Base-by-base conservation (phyloP, 1,139 yeast genomes). In the Saccharomycopsis hybrid region DNA sequence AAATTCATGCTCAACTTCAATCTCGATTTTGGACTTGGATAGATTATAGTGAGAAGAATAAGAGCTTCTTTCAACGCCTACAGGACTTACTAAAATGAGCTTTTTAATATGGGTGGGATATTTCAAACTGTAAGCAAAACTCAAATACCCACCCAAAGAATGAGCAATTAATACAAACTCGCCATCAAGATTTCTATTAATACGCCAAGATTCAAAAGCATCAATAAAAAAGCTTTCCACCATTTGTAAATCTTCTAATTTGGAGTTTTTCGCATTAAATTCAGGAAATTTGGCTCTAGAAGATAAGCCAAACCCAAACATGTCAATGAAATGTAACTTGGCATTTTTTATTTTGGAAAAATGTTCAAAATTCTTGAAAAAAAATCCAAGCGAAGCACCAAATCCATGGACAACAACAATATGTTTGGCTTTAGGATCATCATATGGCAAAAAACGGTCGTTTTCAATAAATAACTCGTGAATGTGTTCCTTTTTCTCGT, bases 61-160 rank as follows among this genome's bases (percentile, higher is more conserved):
- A n/a, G n/a, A n/a, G n/a, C n/a, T n/a, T n/a, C 88, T 71, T 58
- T 87, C 95, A 29, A 92, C 86, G 0, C 97, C 97, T 0, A 90
- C 95, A 0, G 98, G 98, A 1, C 96, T 85, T 2, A 88, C 80
- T 37, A 92, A 70, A 35, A 88, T 74, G 54, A 92, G 69, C 55
- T 79, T 78, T 29, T 77, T 69, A n/a, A 92, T 74, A 2, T 74
- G 70, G 1, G 74, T 70, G 0, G 96, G 94, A 62, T 87, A 83
- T 58, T 81, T 82, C 59, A 82, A 59, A 5, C 92, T 82, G 64
- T 92, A 92, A 8, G 86, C 80, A 55, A 85, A 76, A 28, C 92
- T 82, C 53, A 92, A 67, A 60, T 89, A 89, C 0, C 96, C 97
- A 24, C 98, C 98, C 60, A 89, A 79, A 0, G 97, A 89, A 65